These are phyloP conservation scores for Zygoascus biomembranicola DNA, from an alignment of 805 yeast genomes.

Conservation along the genomic window DNA sequence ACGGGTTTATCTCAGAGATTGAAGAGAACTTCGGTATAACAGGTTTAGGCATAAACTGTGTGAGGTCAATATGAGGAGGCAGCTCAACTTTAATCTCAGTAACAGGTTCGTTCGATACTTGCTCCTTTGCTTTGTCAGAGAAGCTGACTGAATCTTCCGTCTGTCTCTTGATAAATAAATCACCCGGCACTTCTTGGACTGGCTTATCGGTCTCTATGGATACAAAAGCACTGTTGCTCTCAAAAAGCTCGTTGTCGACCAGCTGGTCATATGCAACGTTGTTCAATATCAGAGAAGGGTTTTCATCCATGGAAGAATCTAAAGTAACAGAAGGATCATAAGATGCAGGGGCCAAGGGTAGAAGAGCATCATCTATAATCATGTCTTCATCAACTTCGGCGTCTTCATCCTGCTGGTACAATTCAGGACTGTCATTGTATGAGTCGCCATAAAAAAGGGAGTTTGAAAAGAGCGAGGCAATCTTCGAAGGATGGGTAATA, in stretches of 20 bases:
- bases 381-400: not conserved
- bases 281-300: no score
- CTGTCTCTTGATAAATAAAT: no score
- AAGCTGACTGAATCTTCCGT: no score
- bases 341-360: not conserved
- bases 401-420: not conserved
- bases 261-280: no score
- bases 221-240: no score
- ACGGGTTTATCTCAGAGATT: slow-evolving; percentile 1
- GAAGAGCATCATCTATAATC: not conserved
- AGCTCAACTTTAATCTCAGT: not conserved
- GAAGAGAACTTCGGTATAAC: not conserved
- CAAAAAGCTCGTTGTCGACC: no score
- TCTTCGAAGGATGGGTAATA: not conserved
- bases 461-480: not conserved
- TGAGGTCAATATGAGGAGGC: not conserved
- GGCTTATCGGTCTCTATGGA: no score
- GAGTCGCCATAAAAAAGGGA: slow-evolving; percentile 5
- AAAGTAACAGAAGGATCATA: no score
- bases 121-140: no score
- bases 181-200: no score
- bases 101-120: not conserved
- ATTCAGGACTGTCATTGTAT: slow-evolving; percentile 1
- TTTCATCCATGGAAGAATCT: no score
- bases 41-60: not conserved